Evolutionary conservation across 805 yeast species (phyloP).

Genomic region (Diddensiella caesifluorescens): DNA sequence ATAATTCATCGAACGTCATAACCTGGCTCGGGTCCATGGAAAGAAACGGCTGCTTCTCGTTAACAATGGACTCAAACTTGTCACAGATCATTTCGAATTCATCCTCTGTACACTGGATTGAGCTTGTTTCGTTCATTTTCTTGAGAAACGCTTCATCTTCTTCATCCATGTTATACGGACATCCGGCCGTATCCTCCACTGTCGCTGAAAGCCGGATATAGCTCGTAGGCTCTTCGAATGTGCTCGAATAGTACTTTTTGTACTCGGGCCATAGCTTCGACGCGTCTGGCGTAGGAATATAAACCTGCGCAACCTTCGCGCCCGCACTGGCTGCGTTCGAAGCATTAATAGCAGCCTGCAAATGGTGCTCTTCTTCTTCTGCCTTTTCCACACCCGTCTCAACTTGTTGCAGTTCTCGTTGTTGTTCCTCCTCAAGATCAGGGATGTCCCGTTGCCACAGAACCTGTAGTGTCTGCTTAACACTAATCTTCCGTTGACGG

Average conservation of each 20-base stretch:
- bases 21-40: constrained; percentile 79
- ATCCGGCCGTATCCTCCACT: constrained; percentile 90
- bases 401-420: constrained; percentile 79
- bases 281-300: constrained; percentile 97
- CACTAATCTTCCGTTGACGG: constrained; percentile 91
- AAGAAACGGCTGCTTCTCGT: constrained; percentile 82
- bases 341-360: constrained; percentile 84
- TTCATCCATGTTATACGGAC: constrained; percentile 86
- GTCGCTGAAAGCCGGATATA: constrained; percentile 90
- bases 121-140: constrained; percentile 36
- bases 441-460: constrained; percentile 76
- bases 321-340: constrained; percentile 56
- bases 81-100: constrained; percentile 81
- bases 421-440: constrained; percentile 69
- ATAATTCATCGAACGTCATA: constrained; percentile 62
- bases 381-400: constrained; percentile 98
- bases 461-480: constrained; percentile 78
- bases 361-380: constrained; percentile 95
- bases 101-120: constrained; percentile 55
- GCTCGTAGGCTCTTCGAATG: constrained; percentile 64
- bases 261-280: constrained; percentile 77
- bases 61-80: constrained; percentile 65
- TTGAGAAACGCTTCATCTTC: constrained; percentile 65
- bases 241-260: constrained; percentile 58
- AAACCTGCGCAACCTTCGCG: constrained; percentile 49